These are phyloP conservation scores for Acmispon strigosus DNA, from an alignment of 306 rosid genomes.

Conservation along the genomic window DNA sequence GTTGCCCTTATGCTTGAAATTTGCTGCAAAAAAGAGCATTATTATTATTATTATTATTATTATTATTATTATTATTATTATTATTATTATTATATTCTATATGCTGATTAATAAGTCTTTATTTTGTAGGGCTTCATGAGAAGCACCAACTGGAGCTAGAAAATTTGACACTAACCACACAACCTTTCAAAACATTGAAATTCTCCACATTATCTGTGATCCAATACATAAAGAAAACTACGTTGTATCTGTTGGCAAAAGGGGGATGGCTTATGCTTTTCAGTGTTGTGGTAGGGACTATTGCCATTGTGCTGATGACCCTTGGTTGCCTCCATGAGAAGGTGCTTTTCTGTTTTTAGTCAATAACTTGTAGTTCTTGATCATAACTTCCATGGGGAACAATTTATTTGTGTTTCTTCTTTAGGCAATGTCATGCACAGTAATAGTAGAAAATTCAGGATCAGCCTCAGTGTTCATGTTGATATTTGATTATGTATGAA, in stretches of 20 bases:
- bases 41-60: too few relatives aligned
- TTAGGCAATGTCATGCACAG: neutral
- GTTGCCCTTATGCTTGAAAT: neutral
- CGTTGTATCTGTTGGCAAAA: conserved; percentile 50
- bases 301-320: conserved; percentile 52
- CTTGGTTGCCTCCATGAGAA: conserved; percentile 70
- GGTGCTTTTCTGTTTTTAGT: conserved; percentile 32
- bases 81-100: neutral
- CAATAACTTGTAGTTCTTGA: conserved; percentile 1
- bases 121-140: conserved; percentile 45
- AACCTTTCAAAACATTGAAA: conserved; percentile 70
- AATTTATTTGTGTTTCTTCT: neutral
- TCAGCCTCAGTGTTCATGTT: neutral
- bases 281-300: conserved; percentile 33
- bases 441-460: neutral
- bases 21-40: neutral
- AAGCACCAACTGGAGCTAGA: conserved; percentile 59
- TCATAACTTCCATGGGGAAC: neutral
- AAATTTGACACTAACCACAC: conserved; percentile 60
- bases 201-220: conserved; percentile 55
- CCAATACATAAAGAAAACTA: conserved; percentile 42
- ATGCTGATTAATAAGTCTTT: conserved; percentile 15
- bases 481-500: neutral
- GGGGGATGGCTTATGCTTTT: conserved; percentile 84
- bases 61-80: too few relatives aligned